Evolutionary conservation across 192 early-diverging fungal genomes (phyloP).

Genomic region (Rhizophagus sp.): DNA sequence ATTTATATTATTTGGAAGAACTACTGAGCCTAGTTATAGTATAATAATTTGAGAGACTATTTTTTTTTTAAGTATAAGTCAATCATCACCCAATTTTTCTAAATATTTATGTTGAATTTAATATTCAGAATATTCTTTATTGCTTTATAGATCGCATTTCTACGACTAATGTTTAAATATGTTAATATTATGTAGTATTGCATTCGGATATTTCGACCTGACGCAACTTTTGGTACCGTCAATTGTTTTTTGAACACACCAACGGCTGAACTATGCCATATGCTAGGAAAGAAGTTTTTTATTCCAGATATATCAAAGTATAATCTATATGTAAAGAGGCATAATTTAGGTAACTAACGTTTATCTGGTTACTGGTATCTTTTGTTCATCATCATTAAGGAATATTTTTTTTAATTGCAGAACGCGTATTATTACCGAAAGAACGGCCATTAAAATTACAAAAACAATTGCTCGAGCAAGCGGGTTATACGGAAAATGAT

Average conservation of each 20-base stretch:
- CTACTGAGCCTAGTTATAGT: too few species aligned
- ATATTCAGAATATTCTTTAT: too few species aligned
- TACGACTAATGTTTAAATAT: slow-evolving; percentile 40
- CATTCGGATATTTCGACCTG: slow-evolving; percentile 78
- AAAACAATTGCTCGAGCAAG: slow-evolving; percentile 69
- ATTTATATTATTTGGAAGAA: slow-evolving; percentile 33
- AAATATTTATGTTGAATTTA: too few species aligned
- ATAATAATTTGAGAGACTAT: too few species aligned
- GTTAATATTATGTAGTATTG: slow-evolving; percentile 45
- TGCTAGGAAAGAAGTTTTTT: slow-evolving; percentile 81
- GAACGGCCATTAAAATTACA: slow-evolving; percentile 79
- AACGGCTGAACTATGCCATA: slow-evolving; percentile 71
- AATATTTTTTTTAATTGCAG: slow-evolving; percentile 39
- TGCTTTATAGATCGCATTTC: not conserved
- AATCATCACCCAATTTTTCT: too few species aligned
- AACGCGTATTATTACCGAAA: slow-evolving; percentile 64
- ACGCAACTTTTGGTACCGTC: slow-evolving; percentile 81
- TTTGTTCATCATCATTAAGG: too few species aligned
- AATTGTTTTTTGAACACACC: slow-evolving; percentile 68
- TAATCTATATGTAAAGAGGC: slow-evolving; percentile 43
- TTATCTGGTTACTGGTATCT: not conserved
- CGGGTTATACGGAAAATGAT: slow-evolving; percentile 79
- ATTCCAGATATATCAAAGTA: slow-evolving; percentile 66
- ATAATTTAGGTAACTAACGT: slow-evolving; percentile 43
- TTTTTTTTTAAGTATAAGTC: too few species aligned